Conservation (phyloP, 2,329 filamentous ascomycete genomes). For the Dactylellina haptotyla region DNA sequence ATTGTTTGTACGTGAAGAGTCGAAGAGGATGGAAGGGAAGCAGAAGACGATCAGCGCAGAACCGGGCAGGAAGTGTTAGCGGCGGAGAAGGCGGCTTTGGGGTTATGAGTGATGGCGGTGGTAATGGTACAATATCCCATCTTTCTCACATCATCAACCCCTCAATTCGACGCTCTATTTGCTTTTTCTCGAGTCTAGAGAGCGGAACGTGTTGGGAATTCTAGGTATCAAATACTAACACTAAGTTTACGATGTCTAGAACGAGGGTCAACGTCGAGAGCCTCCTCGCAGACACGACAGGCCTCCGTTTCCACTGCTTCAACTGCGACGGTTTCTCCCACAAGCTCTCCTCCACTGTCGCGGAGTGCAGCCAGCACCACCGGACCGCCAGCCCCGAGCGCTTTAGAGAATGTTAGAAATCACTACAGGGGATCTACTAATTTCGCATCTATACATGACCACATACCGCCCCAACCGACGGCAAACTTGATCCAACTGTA, state of each 20-base stretch:
- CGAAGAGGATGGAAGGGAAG: conserved; percentile 65
- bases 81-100: conserved; percentile 49
- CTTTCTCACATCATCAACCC: conserved; percentile 42
- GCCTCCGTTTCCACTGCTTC: conserved; percentile 44
- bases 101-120: conserved; percentile 52
- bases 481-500: conserved; percentile 60
- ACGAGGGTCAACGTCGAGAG: conserved; percentile 47
- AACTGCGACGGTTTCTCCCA: conserved; percentile 42
- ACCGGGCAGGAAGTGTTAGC: conserved; percentile 42
- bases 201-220: not conserved
- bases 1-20: conserved; percentile 67
- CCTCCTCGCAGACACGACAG: conserved; percentile 50
- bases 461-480: conserved; percentile 54
- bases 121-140: conserved; percentile 52
- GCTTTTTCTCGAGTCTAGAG: conserved; percentile 29
- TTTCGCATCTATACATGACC: conserved; percentile 56
- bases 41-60: conserved; percentile 58
- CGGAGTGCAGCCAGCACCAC: conserved; percentile 21
- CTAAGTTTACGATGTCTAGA: conserved; percentile 9
- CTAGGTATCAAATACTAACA: conserved; percentile 11
- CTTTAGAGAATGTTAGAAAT: conserved; percentile 56
- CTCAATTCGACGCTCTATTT: conserved; percentile 42
- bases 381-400: conserved; percentile 41
- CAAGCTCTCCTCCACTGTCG: conserved; percentile 40
- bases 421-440: conserved; percentile 55